Conservation (phyloP, 768 basidiomycete genomes). For the Mrakia blollopis region DNA sequence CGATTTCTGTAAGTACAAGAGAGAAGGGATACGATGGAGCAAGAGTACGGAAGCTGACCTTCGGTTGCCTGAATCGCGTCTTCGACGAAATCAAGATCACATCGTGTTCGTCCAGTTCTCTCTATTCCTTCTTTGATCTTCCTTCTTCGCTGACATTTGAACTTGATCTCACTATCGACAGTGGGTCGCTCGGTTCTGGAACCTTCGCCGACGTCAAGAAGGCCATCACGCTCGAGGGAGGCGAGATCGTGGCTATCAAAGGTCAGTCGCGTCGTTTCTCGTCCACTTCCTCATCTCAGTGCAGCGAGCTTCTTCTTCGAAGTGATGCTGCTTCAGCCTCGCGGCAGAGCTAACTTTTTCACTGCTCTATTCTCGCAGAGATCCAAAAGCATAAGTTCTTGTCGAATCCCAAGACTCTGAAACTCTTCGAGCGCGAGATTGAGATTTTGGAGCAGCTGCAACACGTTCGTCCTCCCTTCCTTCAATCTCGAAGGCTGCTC, state of each 20-base stretch:
- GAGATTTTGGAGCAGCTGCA: constrained; percentile 68
- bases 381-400: constrained; percentile 30
- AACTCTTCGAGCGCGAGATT: constrained; percentile 64
- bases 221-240: constrained; percentile 15
- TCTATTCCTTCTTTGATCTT: not conserved
- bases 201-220: constrained; percentile 29
- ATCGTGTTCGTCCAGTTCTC: constrained; percentile 6
- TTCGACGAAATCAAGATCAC: constrained; percentile 16
- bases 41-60: not conserved
- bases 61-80: not conserved
- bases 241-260: constrained; percentile 27
- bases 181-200: constrained; percentile 24
- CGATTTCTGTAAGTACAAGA: constrained; percentile 5
- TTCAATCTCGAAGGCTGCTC: too few relatives aligned
- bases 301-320: not conserved
- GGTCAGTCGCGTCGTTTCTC: constrained; percentile 15
- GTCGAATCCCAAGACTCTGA: constrained; percentile 40
- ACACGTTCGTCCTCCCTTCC: constrained; percentile 50
- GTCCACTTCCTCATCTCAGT: not conserved
- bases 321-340: not conserved
- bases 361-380: not conserved
- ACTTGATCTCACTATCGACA: not conserved
- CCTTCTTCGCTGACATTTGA: not conserved
- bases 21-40: too few relatives aligned
- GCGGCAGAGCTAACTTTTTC: too few relatives aligned